Base-by-base conservation (phyloP, 345 rosid species). In the Salix arbutifolia region DNA sequence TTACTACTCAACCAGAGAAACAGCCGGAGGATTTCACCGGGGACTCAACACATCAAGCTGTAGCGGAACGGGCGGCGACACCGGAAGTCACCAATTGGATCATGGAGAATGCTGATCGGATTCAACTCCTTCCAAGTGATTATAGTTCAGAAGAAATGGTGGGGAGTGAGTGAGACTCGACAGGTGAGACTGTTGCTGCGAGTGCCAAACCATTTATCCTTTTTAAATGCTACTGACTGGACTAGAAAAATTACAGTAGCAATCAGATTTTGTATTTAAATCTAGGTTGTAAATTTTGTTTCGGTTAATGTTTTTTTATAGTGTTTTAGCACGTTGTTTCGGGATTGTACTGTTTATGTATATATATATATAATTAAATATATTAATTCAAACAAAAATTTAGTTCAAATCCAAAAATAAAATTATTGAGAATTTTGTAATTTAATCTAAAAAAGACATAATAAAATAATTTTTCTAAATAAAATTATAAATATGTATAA, bases 31-130 rank as follows among this genome's bases (percentile, higher is more conserved):
- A 92, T 80, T 88, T 94, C 52, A 90, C 94, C 14, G 78, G 69
- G 67, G 93, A 88, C 69, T 90, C 98, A 19, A 70, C 83, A 4
- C 74, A 42, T 46, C 44, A 53, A 61, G 85, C 82, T 14, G 9
- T 75, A n/a, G 58, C 67, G 6, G 85, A 76, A 67, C 71, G 82
- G 86, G 78, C 89, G 60, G 88, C 96, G 52, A 89, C 97, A 40
- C 93, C 97, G 18, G 92, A 90, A 46, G 91, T 91, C 79, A 71
- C 91, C 0, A 85, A 86, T 69, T 96, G 99, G 98, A 71, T 92
- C 73, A 77, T 92, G 2, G 87, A 91, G 64, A 87, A 88, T 69
- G 94, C 11, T n/a, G 94, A 87, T 61, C 77, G 95, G 70, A 88
- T 93, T 76, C 85, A 88, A 70, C 78, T 96, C n/a, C n/a, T n/a